Evolutionary conservation across 352 stramenopile species (phyloP), one percentile per base, ranked within the genome.

Genomic region (Phytophthora pisi): DNA sequence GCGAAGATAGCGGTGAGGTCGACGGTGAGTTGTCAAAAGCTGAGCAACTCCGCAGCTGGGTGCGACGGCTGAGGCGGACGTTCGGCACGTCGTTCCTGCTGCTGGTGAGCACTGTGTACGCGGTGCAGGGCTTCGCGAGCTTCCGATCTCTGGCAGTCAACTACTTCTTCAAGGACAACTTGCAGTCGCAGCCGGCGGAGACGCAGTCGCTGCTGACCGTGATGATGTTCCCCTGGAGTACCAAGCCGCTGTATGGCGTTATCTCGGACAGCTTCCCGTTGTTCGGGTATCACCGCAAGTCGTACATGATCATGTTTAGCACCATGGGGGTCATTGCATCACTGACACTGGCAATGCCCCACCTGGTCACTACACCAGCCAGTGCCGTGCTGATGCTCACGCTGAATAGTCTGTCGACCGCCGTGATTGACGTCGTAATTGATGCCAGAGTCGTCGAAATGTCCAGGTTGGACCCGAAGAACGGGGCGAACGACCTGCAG

Each of bases 151-250:
- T 99, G 11, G 92, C 95, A n/a, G 79, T 98, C 68, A 98, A 97
- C 43, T 99, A 98, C 74, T 97, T 98, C 50, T 91, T 99, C 38
- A 99, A 99, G 70, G 96, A 99, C 77, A 91, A 98, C 47, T 78
- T 99, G 34, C 79, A 97, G 62, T 82, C 99, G 26, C 88, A 96
- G 60, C 95, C 96, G 16, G 92, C 96, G 2, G 90, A 98, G 70
- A 84, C 97, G 34, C 92, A 96, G 62, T 96, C 93, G 45, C 82
- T 98, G 23, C 89, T 96, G 59, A 98, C 96, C 24, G 59, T 98
- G n/a, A 95, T 98, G 77, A 91, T 93, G 66, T 81, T 98, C 18
- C 96, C 97, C 0, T 99, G 97, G 97, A 97, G 96, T 1, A 91
- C 99, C 53, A 98, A 98, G 68, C 96, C 97, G 23, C 61, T 99